Percentiles rank a stretch among this genome's conserved stretches.
These are phyloP conservation scores for Cryptococcus floricola DNA, from an alignment of 1,284 basidiomycete genomes.

Conservation along the genomic window DNA sequence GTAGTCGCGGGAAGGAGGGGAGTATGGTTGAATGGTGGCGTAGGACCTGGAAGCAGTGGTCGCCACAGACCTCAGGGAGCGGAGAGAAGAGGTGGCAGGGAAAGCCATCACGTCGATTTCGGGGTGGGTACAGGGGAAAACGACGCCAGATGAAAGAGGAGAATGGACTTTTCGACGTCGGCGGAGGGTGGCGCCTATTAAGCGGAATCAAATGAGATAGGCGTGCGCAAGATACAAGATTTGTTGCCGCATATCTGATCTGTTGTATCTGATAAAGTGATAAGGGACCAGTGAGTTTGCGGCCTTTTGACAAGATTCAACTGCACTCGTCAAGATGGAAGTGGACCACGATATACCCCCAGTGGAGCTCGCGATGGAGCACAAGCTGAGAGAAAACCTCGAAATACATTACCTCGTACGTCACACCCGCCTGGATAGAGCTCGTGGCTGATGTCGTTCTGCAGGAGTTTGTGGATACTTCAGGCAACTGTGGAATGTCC, in stretches of 20 bases:
- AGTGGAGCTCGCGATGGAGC: slow-evolving; percentile 25
- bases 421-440: neutral
- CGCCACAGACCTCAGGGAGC: slow-evolving; percentile 8
- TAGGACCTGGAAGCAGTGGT: slow-evolving; percentile 3
- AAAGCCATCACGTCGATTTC: slow-evolving; percentile 7
- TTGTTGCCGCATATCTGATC: neutral
- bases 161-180: neutral
- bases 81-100: slow-evolving; percentile 13
- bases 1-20: slow-evolving; percentile 4
- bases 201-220: no score
- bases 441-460: neutral
- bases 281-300: neutral
- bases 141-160: neutral
- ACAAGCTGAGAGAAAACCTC: slow-evolving; percentile 25
- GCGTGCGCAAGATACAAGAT: neutral
- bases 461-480: slow-evolving; percentile 45
- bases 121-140: neutral
- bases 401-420: slow-evolving; percentile 29
- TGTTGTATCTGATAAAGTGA: neutral
- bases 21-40: slow-evolving; percentile 15
- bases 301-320: neutral
- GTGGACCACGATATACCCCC: slow-evolving; percentile 4
- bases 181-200: neutral
- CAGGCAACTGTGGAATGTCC: slow-evolving; percentile 48
- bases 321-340: slow-evolving; percentile 5